Conservation (phyloP, 169 alveolate genomes). For the Plasmodium chabaudi region DNA sequence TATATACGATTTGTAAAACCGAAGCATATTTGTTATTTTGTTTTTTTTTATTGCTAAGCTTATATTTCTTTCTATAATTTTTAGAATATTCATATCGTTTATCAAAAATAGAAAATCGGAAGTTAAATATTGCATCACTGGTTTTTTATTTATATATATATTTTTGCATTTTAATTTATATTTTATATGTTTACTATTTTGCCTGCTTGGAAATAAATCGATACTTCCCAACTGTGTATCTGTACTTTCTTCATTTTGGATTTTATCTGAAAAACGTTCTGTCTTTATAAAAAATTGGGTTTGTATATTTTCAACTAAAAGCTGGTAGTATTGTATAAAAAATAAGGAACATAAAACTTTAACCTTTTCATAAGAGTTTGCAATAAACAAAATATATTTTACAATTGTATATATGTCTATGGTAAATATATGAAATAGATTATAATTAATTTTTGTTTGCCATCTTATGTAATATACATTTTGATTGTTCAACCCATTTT, state of each 20-base stretch:
- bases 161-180: neutral
- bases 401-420: slow-evolving; percentile 14
- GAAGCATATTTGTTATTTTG: slow-evolving; percentile 9
- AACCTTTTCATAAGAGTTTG: slow-evolving; percentile 18
- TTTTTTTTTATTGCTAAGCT: neutral
- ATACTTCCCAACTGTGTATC: too few relatives aligned
- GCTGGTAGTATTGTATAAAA: slow-evolving; percentile 24
- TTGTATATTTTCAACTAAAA: slow-evolving; percentile 18
- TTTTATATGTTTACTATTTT: neutral
- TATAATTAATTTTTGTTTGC: slow-evolving; percentile 19
- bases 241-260: too few relatives aligned
- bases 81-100: neutral
- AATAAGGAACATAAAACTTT: slow-evolving; percentile 25
- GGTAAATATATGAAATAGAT: slow-evolving; percentile 35
- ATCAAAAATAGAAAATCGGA: slow-evolving; percentile 25
- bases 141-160: slow-evolving; percentile 7
- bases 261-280: too few relatives aligned
- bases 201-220: too few relatives aligned
- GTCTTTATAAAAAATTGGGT: slow-evolving; percentile 10
- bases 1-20: neutral
- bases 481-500: too few relatives aligned
- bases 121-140: slow-evolving; percentile 20
- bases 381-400: slow-evolving; percentile 25
- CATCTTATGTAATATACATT: neutral
- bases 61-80: slow-evolving; percentile 1